Conservation (phyloP, 768 basidiomycete genomes). For the Pleurotus pulmonarius region DNA sequence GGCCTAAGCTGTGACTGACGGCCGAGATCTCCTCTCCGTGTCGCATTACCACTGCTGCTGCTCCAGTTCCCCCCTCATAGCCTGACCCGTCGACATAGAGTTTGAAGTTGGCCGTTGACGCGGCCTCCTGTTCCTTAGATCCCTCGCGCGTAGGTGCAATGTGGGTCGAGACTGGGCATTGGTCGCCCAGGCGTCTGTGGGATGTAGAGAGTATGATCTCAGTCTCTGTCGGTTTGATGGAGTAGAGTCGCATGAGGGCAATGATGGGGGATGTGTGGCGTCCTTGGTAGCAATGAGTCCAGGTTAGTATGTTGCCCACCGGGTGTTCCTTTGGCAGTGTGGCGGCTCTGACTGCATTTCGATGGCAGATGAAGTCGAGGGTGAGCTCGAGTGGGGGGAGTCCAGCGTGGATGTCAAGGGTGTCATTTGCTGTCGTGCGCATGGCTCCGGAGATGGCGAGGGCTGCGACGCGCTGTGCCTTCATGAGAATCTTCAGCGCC, state of each 20-base stretch:
- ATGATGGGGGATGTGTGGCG: too few relatives aligned
- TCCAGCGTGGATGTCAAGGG: constrained; percentile 14
- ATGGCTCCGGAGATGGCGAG: constrained; percentile 19
- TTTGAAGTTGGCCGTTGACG: constrained; percentile 2
- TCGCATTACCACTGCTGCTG: constrained; percentile 14
- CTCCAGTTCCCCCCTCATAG: constrained; percentile 16
- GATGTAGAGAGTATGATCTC: too few relatives aligned
- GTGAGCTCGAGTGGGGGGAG: constrained; percentile 11
- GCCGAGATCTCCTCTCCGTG: background rate
- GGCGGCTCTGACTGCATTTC: constrained; percentile 10
- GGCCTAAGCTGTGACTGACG: constrained; percentile 12
- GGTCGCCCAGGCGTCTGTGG: too few relatives aligned
- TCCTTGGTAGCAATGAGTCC: too few relatives aligned
- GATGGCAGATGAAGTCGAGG: constrained; percentile 9
- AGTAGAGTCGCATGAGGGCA: too few relatives aligned
- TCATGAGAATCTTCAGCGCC: constrained; percentile 10
- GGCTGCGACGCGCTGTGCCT: constrained; percentile 15
- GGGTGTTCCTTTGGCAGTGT: constrained; percentile 17
- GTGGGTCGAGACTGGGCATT: too few relatives aligned
- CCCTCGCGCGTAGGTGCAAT: too few relatives aligned
- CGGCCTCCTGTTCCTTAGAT: background rate
- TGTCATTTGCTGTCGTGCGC: constrained; percentile 14
- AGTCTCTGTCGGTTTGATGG: too few relatives aligned
- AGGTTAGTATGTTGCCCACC: constrained; percentile 5
- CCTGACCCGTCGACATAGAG: constrained; percentile 21